phyloP scores from a whole-genome alignment of 768 basidiomycete genomes.

The Tremella fuciformis region DNA sequence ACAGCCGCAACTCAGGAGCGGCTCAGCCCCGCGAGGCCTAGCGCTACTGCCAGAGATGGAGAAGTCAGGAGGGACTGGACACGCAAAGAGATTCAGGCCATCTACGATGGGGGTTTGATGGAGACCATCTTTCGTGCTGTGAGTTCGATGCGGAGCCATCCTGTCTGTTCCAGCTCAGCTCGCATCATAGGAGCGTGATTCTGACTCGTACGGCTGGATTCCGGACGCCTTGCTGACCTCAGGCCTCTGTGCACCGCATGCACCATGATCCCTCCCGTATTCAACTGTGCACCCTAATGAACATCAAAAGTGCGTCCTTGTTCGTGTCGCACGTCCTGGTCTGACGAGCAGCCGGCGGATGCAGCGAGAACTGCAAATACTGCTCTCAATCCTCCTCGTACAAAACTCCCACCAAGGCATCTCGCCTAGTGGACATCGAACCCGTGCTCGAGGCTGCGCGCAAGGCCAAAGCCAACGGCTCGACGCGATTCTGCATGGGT shows the following conservation, averaged over 20 bases:
- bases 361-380: slow-evolving; percentile 95
- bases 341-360: slow-evolving; percentile 72
- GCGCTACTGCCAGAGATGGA: slow-evolving; percentile 32
- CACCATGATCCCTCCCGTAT: slow-evolving; percentile 85
- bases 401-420: slow-evolving; percentile 82
- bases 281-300: slow-evolving; percentile 95
- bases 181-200: background rate
- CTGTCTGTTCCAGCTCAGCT: slow-evolving; percentile 12
- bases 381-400: slow-evolving; percentile 97
- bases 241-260: slow-evolving; percentile 71
- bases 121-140: slow-evolving; percentile 83
- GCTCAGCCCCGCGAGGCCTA: slow-evolving; percentile 3
- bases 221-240: slow-evolving; percentile 2
- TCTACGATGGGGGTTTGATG: slow-evolving; percentile 81
- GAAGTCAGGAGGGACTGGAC: slow-evolving; percentile 67
- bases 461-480: slow-evolving; percentile 91
- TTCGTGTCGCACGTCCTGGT: slow-evolving; percentile 6
- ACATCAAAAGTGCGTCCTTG: slow-evolving; percentile 86
- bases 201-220: slow-evolving; percentile 16
- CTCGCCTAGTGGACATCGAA: slow-evolving; percentile 78
- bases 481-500: slow-evolving; percentile 98
- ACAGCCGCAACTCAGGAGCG: too few relatives aligned
- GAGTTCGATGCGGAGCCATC: slow-evolving; percentile 25
- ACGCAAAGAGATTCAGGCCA: slow-evolving; percentile 72
- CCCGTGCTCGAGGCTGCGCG: slow-evolving; percentile 90